Evolutionary conservation across 2,329 filamentous ascomycete species (phyloP).

Genomic region (Colletotrichum limetticola): DNA sequence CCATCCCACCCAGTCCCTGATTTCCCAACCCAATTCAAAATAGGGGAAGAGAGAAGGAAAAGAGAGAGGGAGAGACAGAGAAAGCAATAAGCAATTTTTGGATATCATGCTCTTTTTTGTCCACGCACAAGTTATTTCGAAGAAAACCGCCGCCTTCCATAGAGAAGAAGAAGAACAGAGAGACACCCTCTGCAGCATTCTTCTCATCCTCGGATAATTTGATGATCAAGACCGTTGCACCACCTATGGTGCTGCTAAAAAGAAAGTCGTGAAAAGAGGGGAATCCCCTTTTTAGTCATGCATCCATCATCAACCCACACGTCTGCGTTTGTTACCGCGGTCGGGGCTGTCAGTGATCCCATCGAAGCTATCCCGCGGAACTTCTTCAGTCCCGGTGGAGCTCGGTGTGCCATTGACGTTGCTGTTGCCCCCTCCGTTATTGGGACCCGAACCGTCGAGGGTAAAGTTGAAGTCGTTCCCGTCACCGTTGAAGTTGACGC

Average conservation of each 20-base stretch:
- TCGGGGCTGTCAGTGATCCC: constrained; percentile 39
- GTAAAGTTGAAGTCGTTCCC: constrained; percentile 64
- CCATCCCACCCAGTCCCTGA: not conserved
- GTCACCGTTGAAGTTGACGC: constrained; percentile 52
- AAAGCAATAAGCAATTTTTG: not conserved
- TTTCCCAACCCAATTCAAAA: not conserved
- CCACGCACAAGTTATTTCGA: constrained; percentile 4
- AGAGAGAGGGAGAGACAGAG: not conserved
- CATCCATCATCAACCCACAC: constrained; percentile 39
- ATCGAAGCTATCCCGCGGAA: constrained; percentile 54
- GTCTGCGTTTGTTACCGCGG: constrained; percentile 50
- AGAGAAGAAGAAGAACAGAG: not conserved
- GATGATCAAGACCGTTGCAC: not conserved
- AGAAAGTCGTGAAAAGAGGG: constrained; percentile 6
- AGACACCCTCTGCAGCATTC: too few species aligned
- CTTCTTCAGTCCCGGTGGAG: constrained; percentile 62
- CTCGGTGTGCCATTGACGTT: constrained; percentile 54
- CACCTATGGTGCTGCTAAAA: not conserved
- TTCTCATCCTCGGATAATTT: constrained; percentile 8
- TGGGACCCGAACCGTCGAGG: constrained; percentile 49
- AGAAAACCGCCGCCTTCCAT: not conserved
- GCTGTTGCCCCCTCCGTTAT: constrained; percentile 37
- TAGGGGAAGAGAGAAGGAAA: not conserved
- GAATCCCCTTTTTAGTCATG: not conserved
- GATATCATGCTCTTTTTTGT: constrained; percentile 31